Evolutionary conservation across 148 eudicot genomes (phyloP).

Genomic region (Cornus controversa): DNA sequence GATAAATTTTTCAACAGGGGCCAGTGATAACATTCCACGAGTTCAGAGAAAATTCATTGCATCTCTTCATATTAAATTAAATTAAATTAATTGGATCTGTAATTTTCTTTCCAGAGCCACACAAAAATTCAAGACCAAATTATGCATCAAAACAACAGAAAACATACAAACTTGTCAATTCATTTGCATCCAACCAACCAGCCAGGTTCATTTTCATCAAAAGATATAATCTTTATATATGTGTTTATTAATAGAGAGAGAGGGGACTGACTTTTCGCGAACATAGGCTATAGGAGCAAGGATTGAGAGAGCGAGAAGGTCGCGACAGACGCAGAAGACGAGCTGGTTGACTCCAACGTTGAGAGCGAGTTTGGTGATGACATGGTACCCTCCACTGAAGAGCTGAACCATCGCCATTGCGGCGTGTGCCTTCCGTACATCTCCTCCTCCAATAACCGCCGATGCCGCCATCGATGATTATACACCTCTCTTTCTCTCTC

Average conservation of each 20-base stretch:
- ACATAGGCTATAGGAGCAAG: constrained; percentile 88
- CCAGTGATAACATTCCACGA: background rate
- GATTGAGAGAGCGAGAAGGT: constrained; percentile 70
- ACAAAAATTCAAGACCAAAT: background rate
- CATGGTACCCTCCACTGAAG: constrained; percentile 78
- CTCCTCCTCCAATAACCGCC: constrained; percentile 23
- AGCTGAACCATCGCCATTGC: constrained; percentile 74
- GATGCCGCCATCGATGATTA: constrained; percentile 12
- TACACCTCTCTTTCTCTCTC: background rate
- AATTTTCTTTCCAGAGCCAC: background rate
- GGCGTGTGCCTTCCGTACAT: constrained; percentile 55
- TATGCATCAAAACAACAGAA: background rate
- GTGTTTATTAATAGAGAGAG: background rate
- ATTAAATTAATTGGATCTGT: background rate
- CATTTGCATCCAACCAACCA: background rate
- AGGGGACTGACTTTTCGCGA: constrained; percentile 65
- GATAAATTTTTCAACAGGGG: background rate
- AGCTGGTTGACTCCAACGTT: constrained; percentile 77
- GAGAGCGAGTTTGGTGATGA: constrained; percentile 78
- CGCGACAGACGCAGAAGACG: constrained; percentile 81
- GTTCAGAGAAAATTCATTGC: background rate
- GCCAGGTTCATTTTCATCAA: too few species aligned
- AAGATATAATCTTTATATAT: too few species aligned
- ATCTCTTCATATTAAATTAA: background rate
- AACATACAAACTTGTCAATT: background rate